Evolutionary conservation across 2,329 filamentous ascomycete genomes (phyloP), one percentile per base, ranked within the genome.

Genomic region (Aspergillus aculeatus): DNA sequence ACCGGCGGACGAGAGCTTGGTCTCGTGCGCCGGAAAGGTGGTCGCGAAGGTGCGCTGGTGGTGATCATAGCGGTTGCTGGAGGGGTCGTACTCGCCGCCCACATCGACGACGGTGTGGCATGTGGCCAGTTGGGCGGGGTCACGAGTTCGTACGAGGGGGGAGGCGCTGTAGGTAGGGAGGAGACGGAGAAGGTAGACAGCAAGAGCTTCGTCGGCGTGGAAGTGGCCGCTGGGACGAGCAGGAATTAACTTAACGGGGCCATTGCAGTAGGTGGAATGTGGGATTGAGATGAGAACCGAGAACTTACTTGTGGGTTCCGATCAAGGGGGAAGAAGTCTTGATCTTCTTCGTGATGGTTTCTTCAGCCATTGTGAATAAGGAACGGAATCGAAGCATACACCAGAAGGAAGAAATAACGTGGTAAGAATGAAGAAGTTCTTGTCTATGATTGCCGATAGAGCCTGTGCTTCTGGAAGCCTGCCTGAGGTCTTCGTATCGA

Each of bases 21-120:
- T 99, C 56, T 79, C 75, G 71, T 90, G 89, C 62, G 85, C 85
- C 21, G 94, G 92, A 79, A 99, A 99, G 50, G 89, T 92, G 59
- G 90, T 89, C 61, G 80, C 78, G 82, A 99, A 99, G 72, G 87
- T 88, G 65, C 94, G 92, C 83, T 99, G 95, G 84, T 99, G 95
- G 81, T 99, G 95, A 79, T 99, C 95, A 82, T 91, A 99, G 70
- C 94, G 90, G 78, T 92, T 86, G 65, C 78, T 79, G 54, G 81
- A 76, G 57, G 90, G 80, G 72, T 96, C 89, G 80, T 99, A 98
- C 77, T 94, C 90, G 69, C 93, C 94, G 72, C 94, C 93, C n/a
- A 98, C 95, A 73, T 99, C 95, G 68, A 98, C 94, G 60, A 99
- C 93, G 57, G 92, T 96, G 81, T 97, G 91, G 83, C 94, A 97